Base-by-base conservation (phyloP, 805 yeast genomes). In the Metahyphopichia silvanorum region DNA sequence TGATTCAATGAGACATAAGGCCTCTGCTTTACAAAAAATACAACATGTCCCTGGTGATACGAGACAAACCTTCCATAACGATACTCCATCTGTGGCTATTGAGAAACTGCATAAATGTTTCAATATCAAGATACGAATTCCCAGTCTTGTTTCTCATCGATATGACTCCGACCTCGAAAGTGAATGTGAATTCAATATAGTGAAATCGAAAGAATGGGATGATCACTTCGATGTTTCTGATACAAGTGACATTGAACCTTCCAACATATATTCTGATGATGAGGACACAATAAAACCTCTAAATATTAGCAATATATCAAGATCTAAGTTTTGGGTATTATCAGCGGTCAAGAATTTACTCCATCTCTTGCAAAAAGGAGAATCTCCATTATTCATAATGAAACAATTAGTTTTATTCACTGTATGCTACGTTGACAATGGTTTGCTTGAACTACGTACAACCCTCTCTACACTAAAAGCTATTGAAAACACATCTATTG, bases 151-250 rank as follows among this genome's bases (percentile, higher is more conserved):
- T n/a, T 18, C 24, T 4, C 16, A 11, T 16, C 17, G 15, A 8
- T 25, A 12, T 15, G 21, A 20, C 8, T 17, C 15, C 5, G 25
- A 27, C 13, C 11, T 22, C 14, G 30, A 27, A 16, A 17, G 20
- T 25, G 26, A 16, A 9, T 12, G 7, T 12, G 24, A 25, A 10
- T n/a, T 12, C 12, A 38, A 32, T 5, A 42, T 34, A 9, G 49
- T 44, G 15, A 19, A 21, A 5, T 32, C 37, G 8, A 11, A 21
- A 9, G 33, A 32, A 1, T 48, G 53, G 41, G 45, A 52, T 6
- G 27, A 34, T 11, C 67, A 50, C 28, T 54, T 63, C 50, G 55
- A 54, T 18, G 52, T 47, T 14, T 53, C 59, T 13, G 63, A 56
- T 29, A 51, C 40, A 25, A 47, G 46, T 32, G 55, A 49, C 29